Base-by-base conservation (phyloP, 345 rosid genomes). In the Arabis alpina region DNA sequence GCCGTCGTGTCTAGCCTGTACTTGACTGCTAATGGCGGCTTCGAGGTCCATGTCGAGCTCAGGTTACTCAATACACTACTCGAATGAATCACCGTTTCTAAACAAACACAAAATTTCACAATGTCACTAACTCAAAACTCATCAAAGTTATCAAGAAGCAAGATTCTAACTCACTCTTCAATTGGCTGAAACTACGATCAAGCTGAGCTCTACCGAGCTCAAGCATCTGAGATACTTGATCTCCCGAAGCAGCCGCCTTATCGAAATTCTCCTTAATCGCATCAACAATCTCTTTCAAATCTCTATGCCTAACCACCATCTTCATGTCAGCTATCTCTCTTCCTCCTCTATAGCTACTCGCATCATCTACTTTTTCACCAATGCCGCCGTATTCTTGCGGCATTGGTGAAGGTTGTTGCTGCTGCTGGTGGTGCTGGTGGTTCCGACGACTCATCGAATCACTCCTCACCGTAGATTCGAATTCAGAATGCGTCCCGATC, bases 51-150 rank as follows among this genome's bases (percentile, higher is more conserved):
- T 70, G 82, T 91, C 1, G 98, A 89, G 85, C 95, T 91, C 81
- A 93, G 45, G 76, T 49, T 91, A 76, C 98, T 93, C 27, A 93
- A 80, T 74, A 93, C 59, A 66, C 95, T 88, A 61, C 86, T 89
- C 34, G 98, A 93, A 80, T 93, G 98, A 78, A 91, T 91, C 73
- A 93, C 97, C 5, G 98, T 93, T 77, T 83, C 98, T 93, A 91
- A 76, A 76, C 1, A 73, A 80, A 10, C 25, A 34, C 59, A 44
- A 12, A 12, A 41, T 1, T 48, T 13, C 19, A 23, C 34, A 62
- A 25, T 39, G 51, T 58, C 28, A 23, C 19, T 1, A 53, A 43
- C 28, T 34, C 56, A 64, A 43, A 3, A 3, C 43, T 43, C 54
- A 66, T 60, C 15, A 27, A 58, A 16, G 12, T n/a, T 27, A 42